Evolutionary conservation across 768 basidiomycete genomes (phyloP).

Genomic region (Hydnomerulius pinastri): DNA sequence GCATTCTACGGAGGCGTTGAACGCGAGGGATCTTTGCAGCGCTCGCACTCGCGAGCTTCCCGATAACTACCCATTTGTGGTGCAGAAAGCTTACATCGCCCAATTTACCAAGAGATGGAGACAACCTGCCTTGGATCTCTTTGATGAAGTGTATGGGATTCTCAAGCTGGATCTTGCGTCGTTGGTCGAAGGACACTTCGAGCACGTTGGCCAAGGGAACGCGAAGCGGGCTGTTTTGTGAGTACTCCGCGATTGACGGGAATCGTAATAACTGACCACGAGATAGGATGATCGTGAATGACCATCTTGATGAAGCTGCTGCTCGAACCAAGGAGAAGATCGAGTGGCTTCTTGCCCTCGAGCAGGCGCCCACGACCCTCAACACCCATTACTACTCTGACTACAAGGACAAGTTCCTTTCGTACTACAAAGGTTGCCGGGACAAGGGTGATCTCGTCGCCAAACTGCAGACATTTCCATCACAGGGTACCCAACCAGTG

Average conservation of each 20-base stretch:
- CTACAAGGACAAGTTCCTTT: slow-evolving; percentile 51
- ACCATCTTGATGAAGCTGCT: slow-evolving; percentile 49
- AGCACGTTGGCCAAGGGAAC: slow-evolving; percentile 50
- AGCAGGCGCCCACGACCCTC: slow-evolving; percentile 50
- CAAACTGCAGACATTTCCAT: slow-evolving; percentile 4
- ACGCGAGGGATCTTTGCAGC: slow-evolving; percentile 38
- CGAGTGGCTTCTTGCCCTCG: slow-evolving; percentile 50
- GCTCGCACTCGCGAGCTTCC: slow-evolving; percentile 73
- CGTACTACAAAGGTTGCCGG: slow-evolving; percentile 44
- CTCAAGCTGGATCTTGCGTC: slow-evolving; percentile 41
- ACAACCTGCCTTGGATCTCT: slow-evolving; percentile 47
- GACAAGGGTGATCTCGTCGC: slow-evolving; percentile 5
- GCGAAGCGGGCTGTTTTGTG: slow-evolving; percentile 52
- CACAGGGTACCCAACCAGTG: no score
- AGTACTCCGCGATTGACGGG: slow-evolving; percentile 9
- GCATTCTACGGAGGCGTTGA: no score
- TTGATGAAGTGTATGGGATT: slow-evolving; percentile 38
- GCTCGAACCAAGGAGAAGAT: slow-evolving; percentile 42
- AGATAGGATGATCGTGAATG: slow-evolving; percentile 48
- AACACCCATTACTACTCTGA: slow-evolving; percentile 53
- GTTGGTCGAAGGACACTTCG: slow-evolving; percentile 53
- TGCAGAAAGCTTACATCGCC: slow-evolving; percentile 52
- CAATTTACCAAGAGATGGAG: slow-evolving; percentile 49
- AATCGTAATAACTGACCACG: not conserved
- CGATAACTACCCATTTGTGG: slow-evolving; percentile 63